Evolutionary conservation across 768 basidiomycete species (phyloP).

Genomic region (Mycena pura): DNA sequence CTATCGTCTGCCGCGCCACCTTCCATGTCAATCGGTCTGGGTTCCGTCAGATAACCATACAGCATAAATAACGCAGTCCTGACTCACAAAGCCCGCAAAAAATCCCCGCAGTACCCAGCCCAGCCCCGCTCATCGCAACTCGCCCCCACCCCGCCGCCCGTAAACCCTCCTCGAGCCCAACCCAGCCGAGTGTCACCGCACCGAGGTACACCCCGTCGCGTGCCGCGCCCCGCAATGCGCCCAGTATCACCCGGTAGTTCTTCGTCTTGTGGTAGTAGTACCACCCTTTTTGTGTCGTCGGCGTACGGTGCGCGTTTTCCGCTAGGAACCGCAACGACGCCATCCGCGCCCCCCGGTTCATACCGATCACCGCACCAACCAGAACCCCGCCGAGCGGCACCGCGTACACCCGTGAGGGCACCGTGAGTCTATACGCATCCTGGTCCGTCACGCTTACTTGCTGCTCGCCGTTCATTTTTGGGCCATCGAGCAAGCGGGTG

Average conservation of each 20-base stretch:
- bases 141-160: slow-evolving; percentile 43
- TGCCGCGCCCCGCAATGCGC: slow-evolving; percentile 72
- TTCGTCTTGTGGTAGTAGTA: slow-evolving; percentile 97
- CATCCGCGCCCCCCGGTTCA: slow-evolving; percentile 71
- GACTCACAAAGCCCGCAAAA: slow-evolving; percentile 62
- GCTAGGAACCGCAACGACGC: slow-evolving; percentile 85
- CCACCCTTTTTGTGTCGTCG: slow-evolving; percentile 88
- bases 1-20: slow-evolving; percentile 51
- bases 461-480: not conserved
- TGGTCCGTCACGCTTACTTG: not conserved
- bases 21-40: slow-evolving; percentile 67
- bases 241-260: slow-evolving; percentile 84
- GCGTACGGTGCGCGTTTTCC: slow-evolving; percentile 91
- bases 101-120: slow-evolving; percentile 63
- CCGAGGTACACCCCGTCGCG: slow-evolving; percentile 59
- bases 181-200: slow-evolving; percentile 47
- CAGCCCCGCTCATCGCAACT: slow-evolving; percentile 64
- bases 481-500: not conserved
- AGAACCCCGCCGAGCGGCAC: slow-evolving; percentile 67
- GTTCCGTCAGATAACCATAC: slow-evolving; percentile 7
- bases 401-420: slow-evolving; percentile 65
- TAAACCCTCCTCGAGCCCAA: slow-evolving; percentile 51
- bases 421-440: slow-evolving; percentile 39
- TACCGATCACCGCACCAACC: slow-evolving; percentile 72
- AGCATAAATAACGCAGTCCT: too few species aligned